Evolutionary conservation across 2,329 filamentous ascomycete genomes (phyloP).

Genomic region (Aspergillus melleus): DNA sequence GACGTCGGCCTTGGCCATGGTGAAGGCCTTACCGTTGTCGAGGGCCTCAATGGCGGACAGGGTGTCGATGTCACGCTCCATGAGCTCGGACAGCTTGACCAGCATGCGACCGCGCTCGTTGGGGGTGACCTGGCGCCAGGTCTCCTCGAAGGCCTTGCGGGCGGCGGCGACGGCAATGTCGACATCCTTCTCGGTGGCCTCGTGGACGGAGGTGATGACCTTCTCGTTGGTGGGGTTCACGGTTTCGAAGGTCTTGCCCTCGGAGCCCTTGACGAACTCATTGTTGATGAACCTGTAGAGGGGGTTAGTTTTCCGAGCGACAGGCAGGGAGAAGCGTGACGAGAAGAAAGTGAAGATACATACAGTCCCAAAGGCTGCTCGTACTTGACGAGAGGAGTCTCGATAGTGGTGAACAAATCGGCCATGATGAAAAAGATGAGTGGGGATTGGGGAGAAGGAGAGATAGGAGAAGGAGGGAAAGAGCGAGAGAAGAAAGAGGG

Average conservation of each 20-base stretch:
- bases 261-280: conserved; percentile 71
- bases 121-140: conserved; percentile 68
- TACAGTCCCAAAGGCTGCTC: conserved; percentile 42
- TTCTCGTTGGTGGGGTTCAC: conserved; percentile 86
- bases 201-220: conserved; percentile 77
- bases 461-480: neutral
- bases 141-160: conserved; percentile 78
- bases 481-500: neutral
- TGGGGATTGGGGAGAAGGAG: neutral
- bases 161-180: conserved; percentile 79
- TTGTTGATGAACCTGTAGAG: conserved; percentile 44
- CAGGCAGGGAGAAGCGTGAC: neutral
- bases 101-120: conserved; percentile 69
- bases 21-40: conserved; percentile 51
- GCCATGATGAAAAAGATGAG: conserved; percentile 17
- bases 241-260: conserved; percentile 89
- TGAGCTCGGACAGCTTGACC: conserved; percentile 74
- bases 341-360: conserved; percentile 9
- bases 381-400: conserved; percentile 37
- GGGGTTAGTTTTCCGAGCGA: neutral
- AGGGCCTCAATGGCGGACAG: conserved; percentile 81
- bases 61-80: conserved; percentile 73
- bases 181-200: conserved; percentile 79
- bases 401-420: conserved; percentile 34
- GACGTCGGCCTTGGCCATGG: conserved; percentile 67